Base-by-base conservation (phyloP, 192 early-diverging fungal species). In the Coemansia furcata region DNA sequence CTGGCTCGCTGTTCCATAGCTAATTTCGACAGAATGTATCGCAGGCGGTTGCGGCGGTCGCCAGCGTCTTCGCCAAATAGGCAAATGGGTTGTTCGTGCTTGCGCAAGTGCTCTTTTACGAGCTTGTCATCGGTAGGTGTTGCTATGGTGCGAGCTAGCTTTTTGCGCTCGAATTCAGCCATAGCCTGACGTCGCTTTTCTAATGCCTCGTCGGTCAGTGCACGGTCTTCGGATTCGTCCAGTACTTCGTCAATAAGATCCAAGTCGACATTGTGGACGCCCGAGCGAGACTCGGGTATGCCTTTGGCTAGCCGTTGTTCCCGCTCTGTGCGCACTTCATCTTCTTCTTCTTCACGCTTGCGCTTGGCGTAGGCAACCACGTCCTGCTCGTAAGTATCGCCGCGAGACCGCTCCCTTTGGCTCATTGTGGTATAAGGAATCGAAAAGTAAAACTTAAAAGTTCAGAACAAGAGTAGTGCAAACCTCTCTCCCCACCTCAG, bases 31-130 rank as follows among this genome's bases (percentile, higher is more conserved):
- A 99, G 60, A 19, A 93, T 60, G 17, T 86, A 86, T 32, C 94
- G 85, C 49, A 98, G 68, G 32, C 96, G 90, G 59, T 91, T 88
- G 60, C 96, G 84, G 43, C 96, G 81, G 44, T 96, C 94, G 10
- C 85, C 91, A 47, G 91, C 92, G 49, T 92, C 97, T 87, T 99
- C 97, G 38, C 89, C 97, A 76, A 99, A 99, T 0, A 96, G 76
- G 57, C 94, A 96, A 68, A 94, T 89, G 2, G 97, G 97, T 55
- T 96, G 91, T 2, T 86, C 88, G 37, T 89, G 73, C 47, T 94
- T 89, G 47, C 94, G 82, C 40, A 99, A 83, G 50, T 85, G 77
- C 44, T 79, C 81, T 17, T 92, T 75, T 17, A 99, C 95, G 43
- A 87, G 80, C 14, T 72, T 69, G 77, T 99, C 97, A 42, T 94